Conservation (phyloP, 768 basidiomycete genomes). For the Pilatotrama ljubarskyi region DNA sequence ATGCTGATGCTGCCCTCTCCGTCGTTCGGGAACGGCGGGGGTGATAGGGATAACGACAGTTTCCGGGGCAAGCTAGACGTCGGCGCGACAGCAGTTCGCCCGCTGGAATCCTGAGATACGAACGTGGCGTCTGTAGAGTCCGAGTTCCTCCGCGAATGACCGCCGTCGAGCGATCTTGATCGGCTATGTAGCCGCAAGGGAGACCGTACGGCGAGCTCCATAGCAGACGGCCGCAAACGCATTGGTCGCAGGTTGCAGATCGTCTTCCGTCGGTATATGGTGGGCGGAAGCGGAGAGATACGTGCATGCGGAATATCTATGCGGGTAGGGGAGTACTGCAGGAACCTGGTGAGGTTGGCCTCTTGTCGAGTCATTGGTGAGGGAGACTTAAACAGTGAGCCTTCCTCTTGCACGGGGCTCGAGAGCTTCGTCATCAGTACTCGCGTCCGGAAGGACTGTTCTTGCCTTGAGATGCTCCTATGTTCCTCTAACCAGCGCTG, state of each 20-base stretch:
- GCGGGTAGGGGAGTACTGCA: slow-evolving; percentile 19
- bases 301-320: neutral
- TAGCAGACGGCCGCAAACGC: slow-evolving; percentile 15
- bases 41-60: neutral
- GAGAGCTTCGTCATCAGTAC: slow-evolving; percentile 5
- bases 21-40: neutral
- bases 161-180: slow-evolving; percentile 13
- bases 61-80: neutral
- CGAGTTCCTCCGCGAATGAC: slow-evolving; percentile 14
- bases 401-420: neutral
- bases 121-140: slow-evolving; percentile 13
- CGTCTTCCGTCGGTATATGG: slow-evolving; percentile 11
- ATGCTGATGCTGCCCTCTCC: slow-evolving; percentile 6
- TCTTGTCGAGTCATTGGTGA: slow-evolving; percentile 1
- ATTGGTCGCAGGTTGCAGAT: slow-evolving; percentile 18
- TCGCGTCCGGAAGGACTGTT: slow-evolving; percentile 27
- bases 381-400: neutral
- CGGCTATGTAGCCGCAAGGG: slow-evolving; percentile 1
- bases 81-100: neutral
- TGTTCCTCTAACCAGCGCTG: slow-evolving; percentile 56
- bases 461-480: slow-evolving; percentile 37
- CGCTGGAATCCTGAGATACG: slow-evolving; percentile 11
- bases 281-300: neutral
- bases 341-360: slow-evolving; percentile 15
- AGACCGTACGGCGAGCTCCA: slow-evolving; percentile 9